Evolutionary conservation across 768 basidiomycete species (phyloP), one percentile per base, ranked within the genome.

Genomic region (Sarcomyxa edulis): DNA sequence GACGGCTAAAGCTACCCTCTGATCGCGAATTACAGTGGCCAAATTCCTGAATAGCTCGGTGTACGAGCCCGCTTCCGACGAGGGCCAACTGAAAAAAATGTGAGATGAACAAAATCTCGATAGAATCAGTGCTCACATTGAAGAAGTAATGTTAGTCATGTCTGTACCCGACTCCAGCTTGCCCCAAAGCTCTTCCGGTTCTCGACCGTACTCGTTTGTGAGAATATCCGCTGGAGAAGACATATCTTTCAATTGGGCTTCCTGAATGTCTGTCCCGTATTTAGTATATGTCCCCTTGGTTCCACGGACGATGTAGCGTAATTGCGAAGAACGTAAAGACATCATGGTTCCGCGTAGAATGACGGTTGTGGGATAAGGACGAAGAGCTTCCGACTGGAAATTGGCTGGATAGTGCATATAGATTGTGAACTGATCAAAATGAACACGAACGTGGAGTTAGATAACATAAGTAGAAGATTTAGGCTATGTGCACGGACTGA

Each of bases 191-290:
- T 65, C 64, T 52, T 79, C 71, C 2, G 81, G 76, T 55, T 86
- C 84, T 41, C 59, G 59, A 8, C 84, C 87, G 47, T 74, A 83
- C 19, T 55, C 53, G 3, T 59, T 44, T 32, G 64, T 62, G 44
- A 16, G 19, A n/a, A 72, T 52, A 28, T 76, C 74, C 8, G 58
- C 64, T 19, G 76, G 74, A 4, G 62, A 56, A 6, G 70, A 51
- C 35, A 80, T 74, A 8, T 55, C 66, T 51, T 78, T 80, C 35
- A 90, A 71, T 46, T 86, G 81, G 36, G 78, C 77, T 60, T 92
- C 90, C 53, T 93, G 89, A 3, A 77, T 61, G 56, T 91, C 89
- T 15, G 87, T 55, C 5, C 88, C 88, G 50, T 70, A 74, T 59
- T 95, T 93, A 42, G 71, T 65, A 59, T 73, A 91, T 3, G 78